phyloP scores from a whole-genome alignment of 331 rosid genomes.

The Erythrophleum ivorense region DNA sequence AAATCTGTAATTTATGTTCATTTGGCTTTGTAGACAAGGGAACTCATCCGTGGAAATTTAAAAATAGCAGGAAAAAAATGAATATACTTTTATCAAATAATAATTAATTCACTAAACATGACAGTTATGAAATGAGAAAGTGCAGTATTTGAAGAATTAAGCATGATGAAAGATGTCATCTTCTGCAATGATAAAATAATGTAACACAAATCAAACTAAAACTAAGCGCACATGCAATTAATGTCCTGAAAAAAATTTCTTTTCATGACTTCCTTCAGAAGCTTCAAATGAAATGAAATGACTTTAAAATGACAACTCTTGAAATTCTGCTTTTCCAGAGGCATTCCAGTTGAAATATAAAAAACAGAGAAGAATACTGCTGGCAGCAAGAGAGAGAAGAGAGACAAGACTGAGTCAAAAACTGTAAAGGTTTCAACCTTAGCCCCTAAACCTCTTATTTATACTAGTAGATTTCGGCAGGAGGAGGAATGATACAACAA shows the following conservation, averaged over 20 bases:
- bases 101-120: not conserved
- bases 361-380: not conserved
- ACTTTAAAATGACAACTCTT: not conserved
- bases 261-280: not conserved
- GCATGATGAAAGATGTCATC: conserved; percentile 8
- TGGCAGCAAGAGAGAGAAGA: conserved; percentile 5
- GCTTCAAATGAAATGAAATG: not conserved
- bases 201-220: not conserved
- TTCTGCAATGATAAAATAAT: not conserved
- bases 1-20: conserved; percentile 8
- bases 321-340: not conserved
- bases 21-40: conserved; percentile 1
- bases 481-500: not conserved
- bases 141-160: conserved; percentile 14
- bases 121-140: conserved; percentile 5
- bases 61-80: conserved; percentile 12
- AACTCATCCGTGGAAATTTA: not conserved
- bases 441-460: not conserved
- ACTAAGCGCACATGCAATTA: not conserved
- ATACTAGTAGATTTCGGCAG: not conserved
- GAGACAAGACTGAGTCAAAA: not conserved
- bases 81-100: not conserved
- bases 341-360: not conserved
- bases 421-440: not conserved
- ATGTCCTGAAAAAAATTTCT: not conserved